These are phyloP conservation scores for Syncephalastrum racemosum DNA, from an alignment of 371 early-diverging fungal genomes.

Conservation along the genomic window DNA sequence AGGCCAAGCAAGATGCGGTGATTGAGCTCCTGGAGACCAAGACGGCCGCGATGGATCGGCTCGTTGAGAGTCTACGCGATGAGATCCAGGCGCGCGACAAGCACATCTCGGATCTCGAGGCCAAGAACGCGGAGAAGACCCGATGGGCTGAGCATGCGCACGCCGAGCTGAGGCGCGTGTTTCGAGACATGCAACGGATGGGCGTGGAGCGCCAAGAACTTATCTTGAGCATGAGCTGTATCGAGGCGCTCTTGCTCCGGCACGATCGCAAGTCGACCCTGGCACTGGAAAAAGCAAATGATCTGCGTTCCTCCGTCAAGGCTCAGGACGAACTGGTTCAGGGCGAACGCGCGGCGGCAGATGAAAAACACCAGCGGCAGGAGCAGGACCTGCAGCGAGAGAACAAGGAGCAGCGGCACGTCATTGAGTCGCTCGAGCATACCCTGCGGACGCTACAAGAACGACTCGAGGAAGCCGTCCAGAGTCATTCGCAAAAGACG, in stretches of 20 bases:
- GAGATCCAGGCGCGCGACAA: constrained; percentile 34
- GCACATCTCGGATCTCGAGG: constrained; percentile 25
- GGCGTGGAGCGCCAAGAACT: constrained; percentile 34
- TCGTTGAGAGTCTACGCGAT: constrained; percentile 20
- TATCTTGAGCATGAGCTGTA: constrained; percentile 25
- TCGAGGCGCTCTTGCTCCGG: constrained; percentile 32
- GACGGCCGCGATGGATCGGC: constrained; percentile 35
- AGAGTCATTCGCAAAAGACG: constrained; percentile 16
- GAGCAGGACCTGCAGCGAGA: neutral
- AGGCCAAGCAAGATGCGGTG: constrained; percentile 43
- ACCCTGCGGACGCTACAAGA: constrained; percentile 15
- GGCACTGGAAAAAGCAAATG: constrained; percentile 30
- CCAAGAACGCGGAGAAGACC: constrained; percentile 24
- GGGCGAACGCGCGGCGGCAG: constrained; percentile 9
- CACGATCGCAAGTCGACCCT: constrained; percentile 31
- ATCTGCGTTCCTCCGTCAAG: constrained; percentile 5
- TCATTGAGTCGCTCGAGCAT: constrained; percentile 15
- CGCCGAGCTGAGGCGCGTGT: constrained; percentile 22
- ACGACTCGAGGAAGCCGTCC: constrained; percentile 19
- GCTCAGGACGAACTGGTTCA: constrained; percentile 3
- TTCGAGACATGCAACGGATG: constrained; percentile 32
- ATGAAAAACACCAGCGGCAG: constrained; percentile 9
- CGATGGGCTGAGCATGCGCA: constrained; percentile 19
- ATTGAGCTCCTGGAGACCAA: constrained; percentile 37
- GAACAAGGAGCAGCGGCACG: constrained; percentile 15